Conservation (phyloP, 805 yeast genomes). For the Metschnikowia sp. region DNA sequence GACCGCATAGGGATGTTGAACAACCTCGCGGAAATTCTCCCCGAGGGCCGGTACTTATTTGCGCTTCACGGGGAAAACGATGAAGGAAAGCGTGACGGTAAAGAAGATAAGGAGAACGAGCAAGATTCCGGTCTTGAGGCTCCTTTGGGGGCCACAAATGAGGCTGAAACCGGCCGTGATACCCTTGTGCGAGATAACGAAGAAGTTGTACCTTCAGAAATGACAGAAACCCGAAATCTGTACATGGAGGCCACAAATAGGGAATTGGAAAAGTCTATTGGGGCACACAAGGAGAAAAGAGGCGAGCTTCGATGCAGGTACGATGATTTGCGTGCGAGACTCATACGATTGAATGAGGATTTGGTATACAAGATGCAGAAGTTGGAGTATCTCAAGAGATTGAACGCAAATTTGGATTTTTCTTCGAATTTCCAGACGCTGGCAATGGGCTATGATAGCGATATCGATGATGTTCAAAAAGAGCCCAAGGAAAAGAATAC, state of each 20-base stretch:
- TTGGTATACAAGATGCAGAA: slow-evolving; percentile 30
- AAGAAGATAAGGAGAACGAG: slow-evolving; percentile 1
- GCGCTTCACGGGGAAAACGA: slow-evolving; percentile 11
- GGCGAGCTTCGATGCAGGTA: slow-evolving; percentile 9
- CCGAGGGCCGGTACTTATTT: slow-evolving; percentile 31
- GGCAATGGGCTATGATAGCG: slow-evolving; percentile 18
- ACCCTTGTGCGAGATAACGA: slow-evolving; percentile 21
- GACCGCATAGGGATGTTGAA: slow-evolving; percentile 21
- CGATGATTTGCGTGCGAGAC: slow-evolving; percentile 8
- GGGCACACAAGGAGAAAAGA: not conserved
- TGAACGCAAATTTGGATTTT: slow-evolving; percentile 11
- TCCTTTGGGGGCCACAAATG: too few relatives aligned
- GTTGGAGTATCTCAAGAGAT: slow-evolving; percentile 22
- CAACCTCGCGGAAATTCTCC: slow-evolving; percentile 28
- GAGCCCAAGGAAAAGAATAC: not conserved
- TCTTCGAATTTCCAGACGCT: not conserved
- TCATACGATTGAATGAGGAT: slow-evolving; percentile 15
- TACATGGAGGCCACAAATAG: not conserved
- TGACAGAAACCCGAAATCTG: not conserved
- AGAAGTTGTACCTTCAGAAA: slow-evolving; percentile 9
- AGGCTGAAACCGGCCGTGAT: not conserved
- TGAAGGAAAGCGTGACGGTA: not conserved
- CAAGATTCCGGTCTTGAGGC: not conserved
- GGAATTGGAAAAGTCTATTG: not conserved
- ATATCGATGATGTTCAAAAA: slow-evolving; percentile 15